A percentile compares a stretch with the other conserved stretches of the same genome.
These are phyloP conservation scores for Linum trigynum DNA, from an alignment of 345 rosid species.

Conservation along the genomic window DNA sequence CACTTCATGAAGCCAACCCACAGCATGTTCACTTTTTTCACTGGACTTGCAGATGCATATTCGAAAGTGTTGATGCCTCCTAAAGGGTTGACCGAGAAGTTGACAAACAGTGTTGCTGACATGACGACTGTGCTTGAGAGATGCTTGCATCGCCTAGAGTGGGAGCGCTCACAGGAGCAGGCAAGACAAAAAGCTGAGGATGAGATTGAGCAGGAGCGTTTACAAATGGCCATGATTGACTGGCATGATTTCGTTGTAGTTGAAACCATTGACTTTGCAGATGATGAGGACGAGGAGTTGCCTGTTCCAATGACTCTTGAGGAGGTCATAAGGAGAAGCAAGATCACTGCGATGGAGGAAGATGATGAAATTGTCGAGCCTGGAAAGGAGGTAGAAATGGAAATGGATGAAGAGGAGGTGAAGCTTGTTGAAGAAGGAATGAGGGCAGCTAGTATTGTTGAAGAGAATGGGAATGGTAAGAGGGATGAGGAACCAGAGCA, in stretches of 20 bases:
- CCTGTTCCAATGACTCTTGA: constrained; percentile 86
- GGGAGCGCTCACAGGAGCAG: constrained; percentile 84
- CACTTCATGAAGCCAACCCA: constrained; percentile 86
- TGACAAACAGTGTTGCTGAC: constrained; percentile 44
- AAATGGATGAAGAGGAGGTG: constrained; percentile 90
- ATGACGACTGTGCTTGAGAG: constrained; percentile 74
- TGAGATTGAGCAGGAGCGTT: constrained; percentile 76
- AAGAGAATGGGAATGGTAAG: constrained; percentile 38
- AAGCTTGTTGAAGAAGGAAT: constrained; percentile 87
- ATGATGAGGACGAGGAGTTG: constrained; percentile 78
- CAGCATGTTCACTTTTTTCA: constrained; percentile 72
- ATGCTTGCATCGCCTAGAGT: constrained; percentile 73
- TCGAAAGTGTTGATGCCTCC: constrained; percentile 79
- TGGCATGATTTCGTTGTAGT: constrained; percentile 94
- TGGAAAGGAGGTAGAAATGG: constrained; percentile 89
- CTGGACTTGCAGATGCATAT: constrained; percentile 68
- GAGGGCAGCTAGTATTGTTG: constrained; percentile 49
- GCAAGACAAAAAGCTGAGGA: constrained; percentile 79
- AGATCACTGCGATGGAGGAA: constrained; percentile 52
- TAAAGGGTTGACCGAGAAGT: constrained; percentile 51
- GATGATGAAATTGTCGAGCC: constrained; percentile 68
- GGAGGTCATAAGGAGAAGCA: constrained; percentile 76
- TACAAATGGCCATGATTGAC: constrained; percentile 87
- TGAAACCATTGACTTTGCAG: constrained; percentile 75
- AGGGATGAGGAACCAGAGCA: constrained; percentile 52